Conservation (phyloP, 371 early-diverging fungal species). For the Chytridium lagenaria region DNA sequence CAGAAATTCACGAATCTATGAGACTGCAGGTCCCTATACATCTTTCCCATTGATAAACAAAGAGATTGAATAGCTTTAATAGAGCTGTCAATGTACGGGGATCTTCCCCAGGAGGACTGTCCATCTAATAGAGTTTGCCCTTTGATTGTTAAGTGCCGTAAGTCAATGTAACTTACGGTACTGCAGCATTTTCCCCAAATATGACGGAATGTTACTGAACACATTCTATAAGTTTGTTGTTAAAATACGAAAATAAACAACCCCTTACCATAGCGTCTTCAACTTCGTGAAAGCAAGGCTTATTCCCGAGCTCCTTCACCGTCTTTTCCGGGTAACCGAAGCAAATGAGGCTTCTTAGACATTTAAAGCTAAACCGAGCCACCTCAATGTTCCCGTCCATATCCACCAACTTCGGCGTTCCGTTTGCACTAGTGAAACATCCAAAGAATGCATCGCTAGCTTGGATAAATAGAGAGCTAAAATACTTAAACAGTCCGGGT, state of each 20-base stretch:
- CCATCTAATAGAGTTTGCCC: no score
- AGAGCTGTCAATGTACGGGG: neutral
- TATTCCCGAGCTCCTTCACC: constrained; percentile 19
- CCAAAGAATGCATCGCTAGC: neutral
- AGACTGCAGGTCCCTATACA: constrained; percentile 72
- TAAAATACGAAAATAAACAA: constrained; percentile 9
- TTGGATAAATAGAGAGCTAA: constrained; percentile 10
- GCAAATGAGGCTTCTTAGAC: constrained; percentile 71
- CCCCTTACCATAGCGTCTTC: constrained; percentile 61
- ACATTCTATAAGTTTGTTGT: constrained; percentile 20
- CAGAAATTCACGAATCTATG: constrained; percentile 75
- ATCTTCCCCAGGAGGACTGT: neutral
- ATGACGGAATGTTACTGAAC: constrained; percentile 53
- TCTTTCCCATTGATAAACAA: constrained; percentile 79
- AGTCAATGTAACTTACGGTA: no score
- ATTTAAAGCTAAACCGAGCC: constrained; percentile 68
- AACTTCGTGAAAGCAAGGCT: constrained; percentile 55
- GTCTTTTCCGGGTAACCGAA: constrained; percentile 70
- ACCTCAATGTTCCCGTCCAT: constrained; percentile 25
- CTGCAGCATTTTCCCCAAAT: constrained; percentile 66
- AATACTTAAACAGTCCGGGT: constrained; percentile 45
- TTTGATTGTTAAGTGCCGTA: no score
- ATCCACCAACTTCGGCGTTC: neutral
- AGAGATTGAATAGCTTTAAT: constrained; percentile 52
- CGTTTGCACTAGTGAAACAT: neutral